Evolutionary conservation across 2,329 filamentous ascomycete genomes (phyloP), one percentile per base, ranked within the genome.

Genomic region (Xylariaceae sp.): DNA sequence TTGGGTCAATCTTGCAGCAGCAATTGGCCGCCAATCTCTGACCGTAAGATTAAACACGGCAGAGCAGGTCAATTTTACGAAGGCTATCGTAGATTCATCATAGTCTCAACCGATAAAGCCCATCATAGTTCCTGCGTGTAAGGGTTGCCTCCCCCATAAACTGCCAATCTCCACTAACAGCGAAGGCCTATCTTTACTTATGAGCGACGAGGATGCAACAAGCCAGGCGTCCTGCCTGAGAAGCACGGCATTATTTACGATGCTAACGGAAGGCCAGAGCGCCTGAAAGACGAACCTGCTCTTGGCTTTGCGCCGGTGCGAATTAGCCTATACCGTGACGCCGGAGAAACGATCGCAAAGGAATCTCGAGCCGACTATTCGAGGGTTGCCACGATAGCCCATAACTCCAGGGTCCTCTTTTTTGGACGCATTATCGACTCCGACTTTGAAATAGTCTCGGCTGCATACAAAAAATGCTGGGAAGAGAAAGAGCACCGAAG

Each of bases 321-420:
- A 31, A 71, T 80, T 42, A 65, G 71, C 0, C 73, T 81, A 26
- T 69, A 65, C 26, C 67, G 71, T 3, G 66, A 70, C 11, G 19
- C 19, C 19, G 71, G 70, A 34, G 78, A 83, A 56, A 73, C 67
- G 51, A 70, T 83, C 5, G 70, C 71, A 8, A 71, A 60, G 32
- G 74, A 78, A 57, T 84, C 80, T 9, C 75, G 80, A 4, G 73
- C 82, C 60, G 82, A 83, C 67, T 83, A 83, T 65, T 76, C 78
- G 4, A 83, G 83, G 58, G 68, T 79, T 4, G 72, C 75, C 31
- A 80, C 78, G 2, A 71, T 84, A 30, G 79, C 83, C 64, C 80
- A 83, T 67, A 84, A 84, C 61, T 70, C 77, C 60, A 75, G 72
- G 45, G 78, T 83, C n/a, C 73, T 77, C 60, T 81, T 83, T 62